phyloP scores from a whole-genome alignment of 257 asterid species.

The Verbascum thapsus region DNA sequence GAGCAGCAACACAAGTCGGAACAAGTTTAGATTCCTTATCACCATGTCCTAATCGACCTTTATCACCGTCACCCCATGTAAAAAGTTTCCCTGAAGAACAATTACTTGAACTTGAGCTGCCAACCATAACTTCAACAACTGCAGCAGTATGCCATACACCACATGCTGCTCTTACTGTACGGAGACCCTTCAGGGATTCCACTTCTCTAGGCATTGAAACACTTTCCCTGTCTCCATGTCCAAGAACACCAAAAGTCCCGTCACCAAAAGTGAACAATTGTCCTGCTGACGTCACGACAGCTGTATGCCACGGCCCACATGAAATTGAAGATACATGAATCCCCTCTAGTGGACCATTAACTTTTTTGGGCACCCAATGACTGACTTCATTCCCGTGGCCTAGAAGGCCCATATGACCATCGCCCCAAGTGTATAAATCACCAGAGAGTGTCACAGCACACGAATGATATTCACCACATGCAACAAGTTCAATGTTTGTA shows the following conservation, averaged over 20 bases:
- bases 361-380: slow-evolving; percentile 93
- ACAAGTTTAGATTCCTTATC: slow-evolving; percentile 83
- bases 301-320: slow-evolving; percentile 98
- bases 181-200: slow-evolving; percentile 86
- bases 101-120: slow-evolving; percentile 80
- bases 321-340: slow-evolving; percentile 79
- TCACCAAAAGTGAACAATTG: slow-evolving; percentile 90
- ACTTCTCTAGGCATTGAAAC: slow-evolving; percentile 81
- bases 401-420: slow-evolving; percentile 83
- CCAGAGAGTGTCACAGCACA: slow-evolving; percentile 95
- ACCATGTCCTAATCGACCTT: slow-evolving; percentile 87
- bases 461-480: slow-evolving; percentile 90
- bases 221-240: slow-evolving; percentile 83
- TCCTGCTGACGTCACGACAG: slow-evolving; percentile 92
- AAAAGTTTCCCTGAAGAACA: slow-evolving; percentile 89
- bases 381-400: slow-evolving; percentile 94
- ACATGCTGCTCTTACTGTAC: slow-evolving; percentile 85
- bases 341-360: slow-evolving; percentile 81
- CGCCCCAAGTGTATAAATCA: slow-evolving; percentile 93
- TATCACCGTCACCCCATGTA: slow-evolving; percentile 98
- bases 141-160: slow-evolving; percentile 99
- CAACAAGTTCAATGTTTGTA: slow-evolving; percentile 77
- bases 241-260: slow-evolving; percentile 96
- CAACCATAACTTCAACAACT: slow-evolving; percentile 91
- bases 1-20: slow-evolving; percentile 93